Conservation (phyloP, 352 stramenopile genomes). For the Phytophthora palmivora region DNA sequence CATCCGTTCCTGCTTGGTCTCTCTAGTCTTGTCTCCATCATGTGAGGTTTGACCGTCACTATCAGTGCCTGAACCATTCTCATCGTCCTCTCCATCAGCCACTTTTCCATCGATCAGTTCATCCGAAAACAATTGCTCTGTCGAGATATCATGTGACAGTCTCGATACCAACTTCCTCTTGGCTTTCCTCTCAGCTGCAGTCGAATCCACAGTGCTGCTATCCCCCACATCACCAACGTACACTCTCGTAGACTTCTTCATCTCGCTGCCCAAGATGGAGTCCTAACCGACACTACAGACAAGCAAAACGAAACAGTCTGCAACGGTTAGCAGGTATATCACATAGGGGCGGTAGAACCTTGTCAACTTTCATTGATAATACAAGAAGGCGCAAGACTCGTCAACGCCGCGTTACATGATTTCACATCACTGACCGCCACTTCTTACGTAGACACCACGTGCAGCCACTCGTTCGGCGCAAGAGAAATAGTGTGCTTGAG, state of each 20-base stretch:
- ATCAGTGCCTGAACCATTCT: constrained; percentile 44
- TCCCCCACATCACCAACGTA: constrained; percentile 25
- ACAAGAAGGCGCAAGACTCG: constrained; percentile 7
- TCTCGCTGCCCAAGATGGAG: not conserved
- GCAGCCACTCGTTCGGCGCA: constrained; percentile 89
- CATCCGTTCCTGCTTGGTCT: constrained; percentile 33
- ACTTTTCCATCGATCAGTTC: constrained; percentile 71
- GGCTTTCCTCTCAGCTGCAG: constrained; percentile 23
- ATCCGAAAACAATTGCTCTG: constrained; percentile 70
- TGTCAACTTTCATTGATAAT: constrained; percentile 17
- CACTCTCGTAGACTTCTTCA: constrained; percentile 33
- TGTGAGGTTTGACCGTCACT: constrained; percentile 17
- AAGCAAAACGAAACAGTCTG: constrained; percentile 19
- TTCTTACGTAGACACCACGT: constrained; percentile 62
- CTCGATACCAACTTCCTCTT: constrained; percentile 26
- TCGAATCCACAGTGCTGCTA: not conserved
- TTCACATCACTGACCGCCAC: not conserved
- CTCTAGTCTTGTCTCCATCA: not conserved
- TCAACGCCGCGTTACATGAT: constrained; percentile 11
- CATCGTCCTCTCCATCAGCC: constrained; percentile 57
- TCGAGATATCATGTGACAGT: constrained; percentile 74
- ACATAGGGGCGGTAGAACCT: constrained; percentile 13
- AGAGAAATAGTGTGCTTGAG: constrained; percentile 87
- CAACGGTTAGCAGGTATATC: constrained; percentile 9
- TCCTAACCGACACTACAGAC: constrained; percentile 2